Evolutionary conservation across 306 rosid genomes (phyloP), one percentile per base, ranked within the genome.

Genomic region (Cicer bijugum): DNA sequence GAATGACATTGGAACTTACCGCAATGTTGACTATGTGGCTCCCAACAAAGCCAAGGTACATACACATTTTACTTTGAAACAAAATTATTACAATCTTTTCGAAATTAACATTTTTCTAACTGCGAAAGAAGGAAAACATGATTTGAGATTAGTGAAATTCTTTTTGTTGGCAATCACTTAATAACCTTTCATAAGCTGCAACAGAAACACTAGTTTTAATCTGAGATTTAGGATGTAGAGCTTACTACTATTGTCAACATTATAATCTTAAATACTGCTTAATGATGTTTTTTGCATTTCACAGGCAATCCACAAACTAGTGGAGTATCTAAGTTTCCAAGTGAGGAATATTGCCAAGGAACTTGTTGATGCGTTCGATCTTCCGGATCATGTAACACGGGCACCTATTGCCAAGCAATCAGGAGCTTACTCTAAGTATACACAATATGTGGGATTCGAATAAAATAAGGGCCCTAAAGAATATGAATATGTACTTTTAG

Each of bases 1-100:
- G 97, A 88, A 94, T 7, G 98, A 91, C 89, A 91, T 94, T 23
- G 98, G 98, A 88, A 94, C 98, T 60, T 94, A 94, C 81, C 96
- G 97, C 8, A 94, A 91, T 75, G 98, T 91, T 38, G 98, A 94
- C 73, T 94, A 94, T 16, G 90, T 94, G 45, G 97, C 98, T 58
- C 98, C 98, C 53, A 91, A 94, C 84, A 94, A 91, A 86, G 98
- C 98, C 65, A 91, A 89, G 98, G 98, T 94, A 89, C 75, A 51
- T 37, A 46, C 44, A 60, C 39, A 58, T 28, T 28, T 44, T 7
- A 9, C 17, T 9, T 70, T 58, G 57, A 74, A 51, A 71, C 59
- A 40, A 48, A 73, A 17, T 3, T 11, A 38, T 7, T 14, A 39
- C n/a, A 44, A 7, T 67, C 14, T 50, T 68, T 37, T 9, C 1